Evolutionary conservation across 352 stramenopile genomes (phyloP), one percentile per base, ranked within the genome.

Genomic region (Vaucheria bursata): DNA sequence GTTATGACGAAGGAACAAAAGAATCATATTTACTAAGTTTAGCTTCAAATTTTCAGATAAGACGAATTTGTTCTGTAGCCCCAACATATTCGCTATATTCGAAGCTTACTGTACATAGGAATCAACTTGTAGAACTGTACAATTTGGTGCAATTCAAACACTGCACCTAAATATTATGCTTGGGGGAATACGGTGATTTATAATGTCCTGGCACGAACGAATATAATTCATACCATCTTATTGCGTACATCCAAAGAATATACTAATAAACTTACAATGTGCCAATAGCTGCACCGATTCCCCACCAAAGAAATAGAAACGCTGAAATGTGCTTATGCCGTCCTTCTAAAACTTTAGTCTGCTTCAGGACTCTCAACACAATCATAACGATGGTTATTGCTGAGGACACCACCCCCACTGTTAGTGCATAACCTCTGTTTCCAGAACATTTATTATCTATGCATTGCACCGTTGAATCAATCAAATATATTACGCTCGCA

Each of bases 221-320:
- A n/a, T n/a, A n/a, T n/a, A n/a, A n/a, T n/a, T n/a, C n/a, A n/a
- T n/a, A n/a, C n/a, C 45, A 59, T 18, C 25, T 59, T 59, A 59
- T 12, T 59, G 45, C 45, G 25, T 12, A 25, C 45, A 59, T 25
- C 25, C 45, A 59, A 12, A 59, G 12, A 59, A 59, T 59, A 59
- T 59, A 59, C 12, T 25, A 12, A 59, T 25, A 59, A 59, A 68
- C 53, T 68, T 34, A 68, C 53, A 68, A 68, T 2, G 53, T 68
- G 2, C 53, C 53, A 31, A 68, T 34, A 2, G 53, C 53, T 2
- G 53, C 53, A 34, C 53, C 53, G 53, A 68, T 34, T 31, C 53
- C 53, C 53, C 53, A 68, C 53, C 53, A 68, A 31, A 7, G 31
- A 7, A 68, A 68, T 2, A 68, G 53, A 34, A 68, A 68, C 2